Conservation (phyloP, 2,329 filamentous ascomycete genomes). For the Byssochlamys sp. region DNA sequence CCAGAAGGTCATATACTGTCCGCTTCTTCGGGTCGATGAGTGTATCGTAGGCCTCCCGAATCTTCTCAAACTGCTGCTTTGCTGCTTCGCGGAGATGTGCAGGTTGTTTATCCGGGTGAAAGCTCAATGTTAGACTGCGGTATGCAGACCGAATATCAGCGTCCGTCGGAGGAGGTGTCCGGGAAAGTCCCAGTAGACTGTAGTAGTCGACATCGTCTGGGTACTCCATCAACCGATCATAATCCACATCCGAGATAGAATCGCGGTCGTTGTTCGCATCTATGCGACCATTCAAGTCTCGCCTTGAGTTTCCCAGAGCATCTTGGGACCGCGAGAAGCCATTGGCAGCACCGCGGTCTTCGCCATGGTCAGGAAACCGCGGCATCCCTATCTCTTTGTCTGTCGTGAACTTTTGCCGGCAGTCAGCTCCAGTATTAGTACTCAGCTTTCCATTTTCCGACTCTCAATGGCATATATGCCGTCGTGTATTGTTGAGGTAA, state of each 20-base stretch:
- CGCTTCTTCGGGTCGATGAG: constrained; percentile 34
- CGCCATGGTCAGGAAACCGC: neutral
- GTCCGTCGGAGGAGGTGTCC: constrained; percentile 31
- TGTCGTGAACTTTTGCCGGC: neutral
- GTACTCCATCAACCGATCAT: constrained; percentile 18
- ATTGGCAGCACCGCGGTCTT: neutral
- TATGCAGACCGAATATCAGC: constrained; percentile 37
- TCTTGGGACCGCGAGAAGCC: neutral
- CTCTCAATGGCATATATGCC: neutral
- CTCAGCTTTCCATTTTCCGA: constrained; percentile 1
- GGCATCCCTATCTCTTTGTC: constrained; percentile 2
- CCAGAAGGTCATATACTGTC: constrained; percentile 34
- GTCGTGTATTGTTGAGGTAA: neutral
- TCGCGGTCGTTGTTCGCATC: neutral
- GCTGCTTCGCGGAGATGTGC: constrained; percentile 28
- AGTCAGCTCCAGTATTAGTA: neutral
- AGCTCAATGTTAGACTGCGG: constrained; percentile 33
- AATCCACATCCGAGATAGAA: constrained; percentile 14
- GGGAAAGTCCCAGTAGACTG: constrained; percentile 30
- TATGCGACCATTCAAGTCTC: neutral
- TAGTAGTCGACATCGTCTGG: constrained; percentile 34
- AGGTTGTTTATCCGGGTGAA: constrained; percentile 39
- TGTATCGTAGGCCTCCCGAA: constrained; percentile 34
- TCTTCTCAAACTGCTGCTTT: constrained; percentile 27
- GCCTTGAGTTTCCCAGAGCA: neutral